phyloP scores from a whole-genome alignment of 495 filamentous ascomycete genomes.

The Hypoxylon cercidicola region DNA sequence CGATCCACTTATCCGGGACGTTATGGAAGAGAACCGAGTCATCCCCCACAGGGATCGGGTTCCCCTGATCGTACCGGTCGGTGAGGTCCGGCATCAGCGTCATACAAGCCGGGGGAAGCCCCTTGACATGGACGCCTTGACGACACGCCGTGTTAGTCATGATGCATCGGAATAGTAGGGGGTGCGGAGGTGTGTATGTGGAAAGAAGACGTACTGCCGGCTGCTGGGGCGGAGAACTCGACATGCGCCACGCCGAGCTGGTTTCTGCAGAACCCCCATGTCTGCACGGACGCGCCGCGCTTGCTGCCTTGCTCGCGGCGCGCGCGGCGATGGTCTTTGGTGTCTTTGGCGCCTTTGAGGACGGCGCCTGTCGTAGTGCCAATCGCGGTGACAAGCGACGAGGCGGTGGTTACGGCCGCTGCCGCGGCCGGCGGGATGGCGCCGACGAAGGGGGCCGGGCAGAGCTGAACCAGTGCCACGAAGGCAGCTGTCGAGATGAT shows the following conservation, averaged over 20 bases:
- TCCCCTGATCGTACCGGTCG: neutral
- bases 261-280: neutral
- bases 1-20: neutral
- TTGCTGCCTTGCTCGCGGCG: neutral
- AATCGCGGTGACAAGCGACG: neutral
- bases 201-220: constrained; percentile 4
- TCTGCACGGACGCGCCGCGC: neutral
- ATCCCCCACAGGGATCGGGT: neutral
- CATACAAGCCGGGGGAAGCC: constrained; percentile 1
- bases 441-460: neutral
- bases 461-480: neutral
- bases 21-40: constrained; percentile 1
- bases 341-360: neutral
- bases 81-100: neutral
- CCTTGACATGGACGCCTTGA: neutral
- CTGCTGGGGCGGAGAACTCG: neutral
- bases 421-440: neutral
- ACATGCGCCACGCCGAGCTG: neutral
- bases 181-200: neutral
- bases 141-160: neutral
- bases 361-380: neutral
- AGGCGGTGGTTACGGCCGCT: neutral
- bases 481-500: neutral
- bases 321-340: neutral
- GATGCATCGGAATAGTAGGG: neutral